phyloP scores from a whole-genome alignment of 345 rosid species.

The Sisymbrium irio region DNA sequence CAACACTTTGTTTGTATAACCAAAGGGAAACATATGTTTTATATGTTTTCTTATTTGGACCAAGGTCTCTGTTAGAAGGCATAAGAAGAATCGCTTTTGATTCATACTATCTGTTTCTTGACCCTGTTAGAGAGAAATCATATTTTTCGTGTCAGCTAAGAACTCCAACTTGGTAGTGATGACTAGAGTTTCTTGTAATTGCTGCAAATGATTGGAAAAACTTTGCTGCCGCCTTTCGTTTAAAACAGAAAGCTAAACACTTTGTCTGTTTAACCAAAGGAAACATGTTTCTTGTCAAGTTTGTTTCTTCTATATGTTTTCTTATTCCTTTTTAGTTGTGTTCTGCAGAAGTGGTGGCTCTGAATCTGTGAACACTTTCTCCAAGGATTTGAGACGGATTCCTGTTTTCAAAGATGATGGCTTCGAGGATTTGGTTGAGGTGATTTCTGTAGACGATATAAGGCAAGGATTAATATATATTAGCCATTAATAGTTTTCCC shows the following conservation, averaged over 20 bases:
- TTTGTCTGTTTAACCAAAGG: neutral
- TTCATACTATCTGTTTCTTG: neutral
- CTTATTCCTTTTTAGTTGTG: slow-evolving; percentile 14
- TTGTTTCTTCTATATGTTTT: neutral
- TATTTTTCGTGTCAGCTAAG: neutral
- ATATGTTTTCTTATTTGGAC: slow-evolving; percentile 17
- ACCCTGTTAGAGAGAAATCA: neutral
- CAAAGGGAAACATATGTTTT: neutral
- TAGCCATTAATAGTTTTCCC: neutral
- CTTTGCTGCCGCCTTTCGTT: neutral
- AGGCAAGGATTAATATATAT: slow-evolving; percentile 37
- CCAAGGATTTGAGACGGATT: slow-evolving; percentile 49
- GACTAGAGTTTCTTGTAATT: neutral
- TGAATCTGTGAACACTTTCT: slow-evolving; percentile 45
- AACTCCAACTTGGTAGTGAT: neutral
- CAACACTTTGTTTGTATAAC: neutral
- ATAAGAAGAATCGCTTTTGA: neutral
- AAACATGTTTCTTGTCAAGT: neutral
- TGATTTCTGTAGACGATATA: slow-evolving; percentile 42
- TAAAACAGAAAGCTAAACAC: neutral
- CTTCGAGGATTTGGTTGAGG: slow-evolving; percentile 48
- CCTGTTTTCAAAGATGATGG: slow-evolving; percentile 47
- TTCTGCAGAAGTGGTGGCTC: slow-evolving; percentile 47
- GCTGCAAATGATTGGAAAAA: neutral
- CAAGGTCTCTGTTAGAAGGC: neutral